Evolutionary conservation across 495 filamentous ascomycete species (phyloP).

Genomic region (Lepraria neglecta): DNA sequence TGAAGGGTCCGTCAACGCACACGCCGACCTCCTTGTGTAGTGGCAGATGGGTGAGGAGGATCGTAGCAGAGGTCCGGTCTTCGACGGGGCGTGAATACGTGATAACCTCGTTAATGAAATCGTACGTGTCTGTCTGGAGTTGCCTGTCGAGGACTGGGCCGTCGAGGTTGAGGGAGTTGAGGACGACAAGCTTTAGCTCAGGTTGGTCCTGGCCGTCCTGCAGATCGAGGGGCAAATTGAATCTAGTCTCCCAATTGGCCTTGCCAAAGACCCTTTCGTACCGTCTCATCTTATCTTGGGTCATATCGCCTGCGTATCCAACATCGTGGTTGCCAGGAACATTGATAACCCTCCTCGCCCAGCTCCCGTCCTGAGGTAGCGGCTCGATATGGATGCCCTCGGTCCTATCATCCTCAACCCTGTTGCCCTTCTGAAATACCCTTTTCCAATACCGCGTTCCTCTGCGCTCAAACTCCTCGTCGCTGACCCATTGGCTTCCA

Average conservation of each 20-base stretch:
- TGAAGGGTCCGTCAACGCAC: slow-evolving; percentile 77
- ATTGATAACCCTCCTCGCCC: slow-evolving; percentile 75
- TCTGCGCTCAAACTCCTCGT: slow-evolving; percentile 71
- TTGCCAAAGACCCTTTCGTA: slow-evolving; percentile 81
- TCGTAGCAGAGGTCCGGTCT: slow-evolving; percentile 59
- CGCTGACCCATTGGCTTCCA: slow-evolving; percentile 92
- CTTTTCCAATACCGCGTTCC: slow-evolving; percentile 72
- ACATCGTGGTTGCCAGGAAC: slow-evolving; percentile 93
- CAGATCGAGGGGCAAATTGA: slow-evolving; percentile 48
- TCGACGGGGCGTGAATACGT: slow-evolving; percentile 59
- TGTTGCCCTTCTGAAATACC: slow-evolving; percentile 63
- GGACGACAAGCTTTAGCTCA: slow-evolving; percentile 70
- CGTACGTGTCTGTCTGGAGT: slow-evolving; percentile 66
- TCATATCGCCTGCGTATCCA: slow-evolving; percentile 89
- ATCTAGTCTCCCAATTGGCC: slow-evolving; percentile 78
- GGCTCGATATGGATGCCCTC: slow-evolving; percentile 25
- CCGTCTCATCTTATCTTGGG: slow-evolving; percentile 58
- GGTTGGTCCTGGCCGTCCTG: slow-evolving; percentile 36
- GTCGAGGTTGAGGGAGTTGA: slow-evolving; percentile 91
- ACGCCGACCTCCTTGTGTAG: slow-evolving; percentile 76
- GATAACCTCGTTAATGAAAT: slow-evolving; percentile 69
- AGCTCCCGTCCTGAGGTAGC: slow-evolving; percentile 48
- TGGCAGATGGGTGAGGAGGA: slow-evolving; percentile 88
- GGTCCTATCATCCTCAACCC: slow-evolving; percentile 58
- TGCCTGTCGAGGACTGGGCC: slow-evolving; percentile 59